Evolutionary conservation across 331 rosid genomes (phyloP), one percentile per base, ranked within the genome.

Genomic region (Dryas integrifolia): DNA sequence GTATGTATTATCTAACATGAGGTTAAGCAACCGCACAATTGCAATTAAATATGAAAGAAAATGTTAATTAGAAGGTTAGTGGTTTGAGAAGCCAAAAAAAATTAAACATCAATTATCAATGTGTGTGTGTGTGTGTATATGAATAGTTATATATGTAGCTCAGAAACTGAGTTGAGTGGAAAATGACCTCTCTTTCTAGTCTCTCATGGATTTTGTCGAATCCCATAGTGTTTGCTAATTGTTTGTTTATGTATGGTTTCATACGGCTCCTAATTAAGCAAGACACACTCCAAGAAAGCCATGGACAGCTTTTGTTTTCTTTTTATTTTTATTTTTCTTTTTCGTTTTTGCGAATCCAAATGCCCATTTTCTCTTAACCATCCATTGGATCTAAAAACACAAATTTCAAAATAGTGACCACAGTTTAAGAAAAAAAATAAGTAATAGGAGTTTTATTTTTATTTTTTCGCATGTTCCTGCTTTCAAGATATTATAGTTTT

Each of bases 161-260:
- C 62, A 56, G 75, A 76, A 72, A 72, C 51, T 11, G 1, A 1
- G 38, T 30, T 30, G 35, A 30, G 35, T 30, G 35, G 58, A 12
- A 6, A 11, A 46, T 38, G 70, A 49, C 74, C 64, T 14, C 48
- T 72, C 62, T 67, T 16, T 11, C 69, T 8, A 30, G 52, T 50
- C 53, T 73, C 67, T 26, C 69, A 58, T 73, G 67, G 55, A 47
- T 79, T 79, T 82, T 85, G 86, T 79, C 84, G 82, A 81, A 82
- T 79, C 77, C 79, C 75, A 60, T 79, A 68, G 78, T 69, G n/a
- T 76, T 81, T 82, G 64, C 58, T 82, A 14, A 30, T 26, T 79
- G 82, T 76, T 57, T 75, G 64, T 48, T 81, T 57, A 49, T 79
- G 26, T 81, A 26, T 76, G 73, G 79, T 76, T 85, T 77, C 73